Base-by-base conservation (phyloP, 2,329 filamentous ascomycete genomes). In the Colletotrichum neosansevieriae region DNA sequence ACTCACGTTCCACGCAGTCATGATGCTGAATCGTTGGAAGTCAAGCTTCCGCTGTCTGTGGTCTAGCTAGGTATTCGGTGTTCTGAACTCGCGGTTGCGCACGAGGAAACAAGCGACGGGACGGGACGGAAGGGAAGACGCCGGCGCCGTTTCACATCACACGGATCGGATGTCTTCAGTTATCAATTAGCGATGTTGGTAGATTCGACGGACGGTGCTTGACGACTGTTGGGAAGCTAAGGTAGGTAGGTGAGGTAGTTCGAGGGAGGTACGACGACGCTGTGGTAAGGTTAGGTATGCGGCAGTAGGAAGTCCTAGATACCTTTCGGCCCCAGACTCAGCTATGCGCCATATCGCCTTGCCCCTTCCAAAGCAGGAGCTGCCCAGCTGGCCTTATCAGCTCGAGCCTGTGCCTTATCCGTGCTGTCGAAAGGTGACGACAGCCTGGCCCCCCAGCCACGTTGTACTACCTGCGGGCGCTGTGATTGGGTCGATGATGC, bases 1-100 rank as follows among this genome's bases (percentile, higher is more conserved):
- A 76, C 77, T 67, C 74, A 81, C 80, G 73, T 82, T 82, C 76
- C 79, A 82, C 65, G 78, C 77, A 63, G 76, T 75, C 80, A 82
- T 82, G 71, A 62, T 77, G 75, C 57, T 70, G 67, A 58, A 47
- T 38, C 21, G 60, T 53, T 21, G 63, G 42, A 61, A 69, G 60
- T 53, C 67, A 38, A 67, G 63, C 57, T 67, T 58, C 63, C 67
- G 44, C 40, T 45, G 17, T 15, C 19, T 40, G 29, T 29, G 29
- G 29, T 29, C 29, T 29, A 9, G 29, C 29, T 29, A 29, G 38
- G 57, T 50, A 19, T 62, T 50, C 47, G 47, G 17, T 50, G 17
- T 63, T 54, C 38, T 58, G 49, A 36, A 42, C 17, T 24, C 42
- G 50, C 54, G 58, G 45, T 54, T 66, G 67, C 61, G 67, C 36